Evolutionary conservation across 176 grass and related monocot genomes (phyloP).

Genomic region (Ampelocalamus luodianensis): DNA sequence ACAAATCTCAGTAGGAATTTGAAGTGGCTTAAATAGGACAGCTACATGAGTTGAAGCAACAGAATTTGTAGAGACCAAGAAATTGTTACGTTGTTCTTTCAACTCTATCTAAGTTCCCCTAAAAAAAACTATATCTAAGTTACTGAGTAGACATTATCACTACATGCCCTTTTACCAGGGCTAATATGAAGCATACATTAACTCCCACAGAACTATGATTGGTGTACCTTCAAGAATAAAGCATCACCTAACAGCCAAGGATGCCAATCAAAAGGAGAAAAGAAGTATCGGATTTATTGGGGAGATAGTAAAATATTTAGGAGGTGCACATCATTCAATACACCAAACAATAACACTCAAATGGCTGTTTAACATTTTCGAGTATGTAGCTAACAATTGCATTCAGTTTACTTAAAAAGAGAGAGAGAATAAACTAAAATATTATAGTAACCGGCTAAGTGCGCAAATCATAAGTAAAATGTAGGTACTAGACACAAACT

Average conservation of each 20-base stretch:
- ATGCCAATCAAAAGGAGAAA: not conserved
- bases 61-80: not conserved
- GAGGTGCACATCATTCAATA: not conserved
- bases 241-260: not conserved
- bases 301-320: not conserved
- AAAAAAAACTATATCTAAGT: slow-evolving; percentile 4
- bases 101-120: slow-evolving; percentile 8
- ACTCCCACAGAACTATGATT: not conserved
- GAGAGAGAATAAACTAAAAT: not conserved
- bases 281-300: not conserved
- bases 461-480: not conserved
- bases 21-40: not conserved
- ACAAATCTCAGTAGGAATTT: not conserved
- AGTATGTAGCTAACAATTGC: not conserved
- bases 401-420: not conserved
- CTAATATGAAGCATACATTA: not conserved
- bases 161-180: not conserved
- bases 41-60: slow-evolving; percentile 11
- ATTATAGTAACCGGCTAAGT: not conserved
- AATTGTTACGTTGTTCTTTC: not conserved
- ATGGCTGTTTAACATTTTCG: not conserved
- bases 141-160: not conserved
- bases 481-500: slow-evolving; percentile 15
- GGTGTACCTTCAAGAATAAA: not conserved
- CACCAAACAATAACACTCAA: not conserved